phyloP scores from a whole-genome alignment of 371 early-diverging fungal species.

The Globomyces sp. region DNA sequence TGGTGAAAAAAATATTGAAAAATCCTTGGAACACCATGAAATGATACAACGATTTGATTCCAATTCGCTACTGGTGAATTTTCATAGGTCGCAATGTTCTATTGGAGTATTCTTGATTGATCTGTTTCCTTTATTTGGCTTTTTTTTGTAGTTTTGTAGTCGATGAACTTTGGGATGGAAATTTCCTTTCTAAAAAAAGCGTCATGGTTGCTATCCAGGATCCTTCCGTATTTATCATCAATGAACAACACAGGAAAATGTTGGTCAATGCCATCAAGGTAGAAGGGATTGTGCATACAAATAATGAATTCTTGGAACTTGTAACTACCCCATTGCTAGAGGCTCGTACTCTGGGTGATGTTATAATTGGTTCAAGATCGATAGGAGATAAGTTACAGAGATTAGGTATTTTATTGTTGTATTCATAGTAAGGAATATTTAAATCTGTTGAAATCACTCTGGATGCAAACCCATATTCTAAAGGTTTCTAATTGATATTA shows the following conservation, averaged over 20 bases:
- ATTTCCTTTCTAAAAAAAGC: background rate
- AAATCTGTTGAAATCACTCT: conserved; percentile 63
- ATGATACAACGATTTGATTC: no score
- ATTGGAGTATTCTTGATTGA: background rate
- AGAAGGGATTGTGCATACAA: conserved; percentile 34
- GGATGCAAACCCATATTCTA: conserved; percentile 41
- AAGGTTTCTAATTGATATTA: background rate
- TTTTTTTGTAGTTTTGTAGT: background rate
- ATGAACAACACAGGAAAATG: conserved; percentile 10
- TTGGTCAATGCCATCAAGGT: conserved; percentile 32
- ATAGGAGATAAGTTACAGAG: conserved; percentile 62
- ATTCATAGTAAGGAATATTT: conserved; percentile 58
- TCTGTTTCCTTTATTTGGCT: background rate
- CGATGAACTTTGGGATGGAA: background rate
- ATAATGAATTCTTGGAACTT: conserved; percentile 21
- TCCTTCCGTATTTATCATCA: background rate
- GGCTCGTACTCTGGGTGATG: conserved; percentile 64
- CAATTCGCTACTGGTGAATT: no score
- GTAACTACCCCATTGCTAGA: conserved; percentile 33
- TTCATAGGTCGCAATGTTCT: no score
- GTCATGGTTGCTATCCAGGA: background rate
- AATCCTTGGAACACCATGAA: background rate
- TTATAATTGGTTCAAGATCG: conserved; percentile 60
- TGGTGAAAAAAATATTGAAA: background rate
- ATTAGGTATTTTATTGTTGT: conserved; percentile 27